These are phyloP conservation scores for Amylocarpus encephaloides DNA, from an alignment of 2,329 filamentous ascomycete species.

Conservation along the genomic window DNA sequence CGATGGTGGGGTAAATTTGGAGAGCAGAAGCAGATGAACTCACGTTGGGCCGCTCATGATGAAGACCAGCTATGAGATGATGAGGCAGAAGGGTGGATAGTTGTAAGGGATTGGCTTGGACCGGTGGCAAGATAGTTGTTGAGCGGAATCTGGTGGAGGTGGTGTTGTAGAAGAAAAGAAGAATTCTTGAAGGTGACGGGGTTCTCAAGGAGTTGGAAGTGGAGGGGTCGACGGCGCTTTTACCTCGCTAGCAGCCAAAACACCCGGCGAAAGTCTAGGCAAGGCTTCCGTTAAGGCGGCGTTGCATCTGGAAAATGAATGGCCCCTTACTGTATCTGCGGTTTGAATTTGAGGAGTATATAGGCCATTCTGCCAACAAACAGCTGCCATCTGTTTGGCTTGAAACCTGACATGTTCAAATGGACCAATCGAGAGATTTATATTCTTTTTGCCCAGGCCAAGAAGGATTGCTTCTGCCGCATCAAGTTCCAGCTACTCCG, in stretches of 20 bases:
- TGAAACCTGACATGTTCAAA: no score
- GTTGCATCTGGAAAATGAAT: background rate
- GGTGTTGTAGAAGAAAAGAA: slow-evolving; percentile 5
- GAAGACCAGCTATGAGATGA: background rate
- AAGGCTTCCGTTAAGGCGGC: background rate
- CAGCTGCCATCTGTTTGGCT: no score
- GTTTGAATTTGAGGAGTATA: no score
- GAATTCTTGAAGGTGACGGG: slow-evolving; percentile 5
- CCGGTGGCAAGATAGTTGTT: background rate
- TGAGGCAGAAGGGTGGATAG: background rate
- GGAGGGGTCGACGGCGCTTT: background rate
- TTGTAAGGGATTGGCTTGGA: background rate
- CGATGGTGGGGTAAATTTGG: slow-evolving; percentile 29
- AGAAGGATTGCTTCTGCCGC: no score
- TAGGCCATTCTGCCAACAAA: no score
- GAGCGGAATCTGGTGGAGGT: background rate
- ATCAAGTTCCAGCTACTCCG: no score
- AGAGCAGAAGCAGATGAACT: slow-evolving; percentile 39
- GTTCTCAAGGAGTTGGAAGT: slow-evolving; percentile 3
- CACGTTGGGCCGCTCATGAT: slow-evolving; percentile 47
- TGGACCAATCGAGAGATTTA: no score
- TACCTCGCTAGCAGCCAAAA: slow-evolving; percentile 6
- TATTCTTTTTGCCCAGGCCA: no score
- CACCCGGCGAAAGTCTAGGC: slow-evolving; percentile 1
- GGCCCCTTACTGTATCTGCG: background rate